These are phyloP conservation scores for Microsporum audouinii DNA, from an alignment of 2,329 filamentous ascomycete genomes.

Conservation along the genomic window DNA sequence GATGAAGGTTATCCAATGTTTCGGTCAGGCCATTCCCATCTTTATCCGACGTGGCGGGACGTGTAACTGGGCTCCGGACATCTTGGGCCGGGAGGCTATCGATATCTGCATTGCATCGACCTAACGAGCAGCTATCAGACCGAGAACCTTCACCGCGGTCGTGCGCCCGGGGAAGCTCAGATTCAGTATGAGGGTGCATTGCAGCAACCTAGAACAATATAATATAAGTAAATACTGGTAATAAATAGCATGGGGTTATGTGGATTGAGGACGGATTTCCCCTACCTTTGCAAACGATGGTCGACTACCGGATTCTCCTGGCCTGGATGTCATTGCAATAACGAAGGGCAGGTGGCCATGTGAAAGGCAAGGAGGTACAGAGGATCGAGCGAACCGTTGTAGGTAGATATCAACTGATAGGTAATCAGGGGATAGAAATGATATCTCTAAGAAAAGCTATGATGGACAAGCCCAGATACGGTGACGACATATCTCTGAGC, in stretches of 20 bases:
- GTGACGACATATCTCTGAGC: constrained; percentile 36
- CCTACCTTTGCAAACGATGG: constrained; percentile 69
- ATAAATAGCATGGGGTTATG: no score
- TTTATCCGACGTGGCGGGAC: not conserved
- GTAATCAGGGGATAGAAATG: constrained; percentile 25
- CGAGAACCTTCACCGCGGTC: constrained; percentile 6
- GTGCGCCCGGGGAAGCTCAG: constrained; percentile 18
- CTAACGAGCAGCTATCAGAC: not conserved
- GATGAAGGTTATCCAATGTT: constrained; percentile 25
- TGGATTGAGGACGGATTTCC: not conserved
- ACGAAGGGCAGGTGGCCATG: not conserved
- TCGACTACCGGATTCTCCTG: constrained; percentile 20
- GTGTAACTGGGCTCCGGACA: not conserved
- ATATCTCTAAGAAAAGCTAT: constrained; percentile 30
- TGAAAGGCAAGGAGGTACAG: not conserved
- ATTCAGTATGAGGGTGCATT: constrained; percentile 28
- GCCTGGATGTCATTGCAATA: not conserved
- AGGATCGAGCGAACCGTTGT: not conserved
- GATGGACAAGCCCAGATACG: constrained; percentile 35
- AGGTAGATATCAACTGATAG: constrained; percentile 7
- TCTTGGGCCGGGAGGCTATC: not conserved
- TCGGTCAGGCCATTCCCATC: constrained; percentile 21
- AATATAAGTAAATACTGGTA: not conserved
- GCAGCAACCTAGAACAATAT: constrained; percentile 31
- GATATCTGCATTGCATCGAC: not conserved